phyloP scores from a whole-genome alignment of 169 alveolate species.

The Cryptosporidium viatorum region DNA sequence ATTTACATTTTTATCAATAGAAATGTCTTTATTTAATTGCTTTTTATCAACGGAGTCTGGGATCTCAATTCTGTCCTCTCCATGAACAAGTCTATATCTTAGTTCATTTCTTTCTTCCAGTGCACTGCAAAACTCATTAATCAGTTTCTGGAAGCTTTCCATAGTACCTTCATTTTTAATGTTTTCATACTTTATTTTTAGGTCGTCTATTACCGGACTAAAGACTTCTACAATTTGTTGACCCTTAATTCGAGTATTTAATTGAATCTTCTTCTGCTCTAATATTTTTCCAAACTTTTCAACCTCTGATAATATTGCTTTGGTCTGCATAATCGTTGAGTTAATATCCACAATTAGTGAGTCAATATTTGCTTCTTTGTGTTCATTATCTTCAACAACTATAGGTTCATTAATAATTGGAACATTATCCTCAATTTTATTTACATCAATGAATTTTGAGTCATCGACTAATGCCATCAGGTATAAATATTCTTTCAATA shows the following conservation, averaged over 20 bases:
- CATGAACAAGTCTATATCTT: conserved; percentile 59
- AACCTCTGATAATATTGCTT: neutral
- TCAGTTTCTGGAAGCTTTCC: conserved; percentile 19
- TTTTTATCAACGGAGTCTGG: neutral
- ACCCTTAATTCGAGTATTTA: conserved; percentile 8
- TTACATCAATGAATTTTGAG: conserved; percentile 9
- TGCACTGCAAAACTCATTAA: conserved; percentile 16
- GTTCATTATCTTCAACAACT: neutral
- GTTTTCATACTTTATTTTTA: conserved; percentile 3
- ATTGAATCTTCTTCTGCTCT: neutral
- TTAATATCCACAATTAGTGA: conserved; percentile 17
- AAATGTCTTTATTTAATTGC: neutral
- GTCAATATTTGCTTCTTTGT: conserved; percentile 1
- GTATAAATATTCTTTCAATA: conserved; percentile 23
- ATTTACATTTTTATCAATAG: neutral
- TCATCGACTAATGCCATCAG: conserved; percentile 14
- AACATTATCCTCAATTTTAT: neutral
- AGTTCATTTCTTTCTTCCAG: conserved; percentile 66
- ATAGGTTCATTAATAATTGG: neutral
- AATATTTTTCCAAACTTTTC: conserved; percentile 10
- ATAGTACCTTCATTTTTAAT: conserved; percentile 32
- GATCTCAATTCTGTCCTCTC: neutral
- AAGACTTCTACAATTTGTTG: conserved; percentile 23
- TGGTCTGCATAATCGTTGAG: conserved; percentile 23
- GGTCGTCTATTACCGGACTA: conserved; percentile 15